Base-by-base conservation (phyloP, 768 basidiomycete genomes). In the Paxillus involutus region DNA sequence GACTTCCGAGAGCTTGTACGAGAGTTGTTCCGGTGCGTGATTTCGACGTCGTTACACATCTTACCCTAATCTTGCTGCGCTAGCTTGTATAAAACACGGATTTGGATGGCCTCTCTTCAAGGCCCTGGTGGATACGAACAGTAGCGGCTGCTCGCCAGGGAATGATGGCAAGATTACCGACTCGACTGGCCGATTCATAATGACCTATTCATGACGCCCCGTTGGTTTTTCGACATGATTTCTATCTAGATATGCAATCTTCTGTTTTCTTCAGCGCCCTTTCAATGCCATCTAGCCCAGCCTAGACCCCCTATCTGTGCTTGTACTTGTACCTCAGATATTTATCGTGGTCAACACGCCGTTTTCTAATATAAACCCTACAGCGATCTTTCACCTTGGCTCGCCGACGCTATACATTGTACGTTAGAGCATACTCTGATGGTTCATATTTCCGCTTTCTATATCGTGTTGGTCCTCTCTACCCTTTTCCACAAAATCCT, bases 1-100 rank as follows among this genome's bases (percentile, higher is more conserved):
- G 91, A 94, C 71, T 97, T 98, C 75, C 83, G 96, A 63, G 95
- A 98, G 72, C 83, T 98, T 59, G 95, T 98, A 37, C 84, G 93
- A 66, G 94, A 97, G 71, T 75, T 96, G 43, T 97, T 97, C 80
- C 80, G 94, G 88, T 92, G 57, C 47, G 60, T 30, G 16, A 47
- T 33, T 17, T 21, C 9, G 12, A 39, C 11, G 3, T 39, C 17
- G 43, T 56, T 55, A 10, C 48, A 55, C 58, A 58, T 13, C 30
- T 52, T 35, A 33, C 41, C 29, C 35, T 53, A 24, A 56, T 12
- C 16, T 11, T 26, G 6, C n/a, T 26, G 6, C n/a, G 24, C 6
- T 55, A 92, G 90, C 60, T 67, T 94, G 65, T 95, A 94, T 74
- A 97, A 97, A 77, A 95, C 94, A 37, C 78, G 94, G 41, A 94